Percentiles rank a stretch among this genome's conserved stretches.
These are phyloP conservation scores for Lecanoromycetidae sp. DNA, from an alignment of 2,329 filamentous ascomycete genomes.

Conservation along the genomic window DNA sequence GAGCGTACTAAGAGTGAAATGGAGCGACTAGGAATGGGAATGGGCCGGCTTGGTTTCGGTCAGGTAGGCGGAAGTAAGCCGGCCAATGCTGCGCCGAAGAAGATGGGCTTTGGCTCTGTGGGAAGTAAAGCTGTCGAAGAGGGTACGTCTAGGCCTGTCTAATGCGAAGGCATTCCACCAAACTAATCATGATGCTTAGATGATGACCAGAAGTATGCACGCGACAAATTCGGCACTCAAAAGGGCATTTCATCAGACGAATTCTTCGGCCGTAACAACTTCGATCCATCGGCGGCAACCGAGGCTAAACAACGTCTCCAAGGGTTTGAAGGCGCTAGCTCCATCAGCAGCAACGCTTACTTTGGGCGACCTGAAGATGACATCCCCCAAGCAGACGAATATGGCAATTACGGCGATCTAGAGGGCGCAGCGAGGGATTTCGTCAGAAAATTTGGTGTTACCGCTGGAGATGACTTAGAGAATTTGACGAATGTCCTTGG, in stretches of 20 bases:
- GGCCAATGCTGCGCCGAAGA: constrained; percentile 53
- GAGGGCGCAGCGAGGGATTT: constrained; percentile 94
- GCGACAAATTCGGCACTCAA: constrained; percentile 77
- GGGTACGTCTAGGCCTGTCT: constrained; percentile 39
- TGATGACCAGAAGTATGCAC: constrained; percentile 72
- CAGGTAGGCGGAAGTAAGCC: constrained; percentile 59
- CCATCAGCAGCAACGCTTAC: constrained; percentile 95
- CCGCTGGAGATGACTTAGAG: constrained; percentile 88
- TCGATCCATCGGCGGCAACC: constrained; percentile 64
- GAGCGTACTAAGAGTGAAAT: constrained; percentile 60
- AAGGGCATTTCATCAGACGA: constrained; percentile 97
- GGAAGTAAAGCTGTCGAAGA: constrained; percentile 58
- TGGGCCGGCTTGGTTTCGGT: constrained; percentile 75
- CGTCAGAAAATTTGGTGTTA: constrained; percentile 87
- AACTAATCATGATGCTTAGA: constrained; percentile 30
- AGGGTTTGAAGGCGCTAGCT: constrained; percentile 81
- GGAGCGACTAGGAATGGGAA: constrained; percentile 80
- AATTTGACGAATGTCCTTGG: constrained; percentile 73
- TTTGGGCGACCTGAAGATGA: constrained; percentile 89
- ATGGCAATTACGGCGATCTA: constrained; percentile 64
- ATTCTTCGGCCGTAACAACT: constrained; percentile 86
- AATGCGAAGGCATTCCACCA: too few relatives aligned
- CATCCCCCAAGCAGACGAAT: constrained; percentile 49
- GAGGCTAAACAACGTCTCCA: constrained; percentile 81
- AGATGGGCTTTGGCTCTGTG: constrained; percentile 79